Base-by-base conservation (phyloP, 768 basidiomycete species). In the Amylocystis lapponica region DNA sequence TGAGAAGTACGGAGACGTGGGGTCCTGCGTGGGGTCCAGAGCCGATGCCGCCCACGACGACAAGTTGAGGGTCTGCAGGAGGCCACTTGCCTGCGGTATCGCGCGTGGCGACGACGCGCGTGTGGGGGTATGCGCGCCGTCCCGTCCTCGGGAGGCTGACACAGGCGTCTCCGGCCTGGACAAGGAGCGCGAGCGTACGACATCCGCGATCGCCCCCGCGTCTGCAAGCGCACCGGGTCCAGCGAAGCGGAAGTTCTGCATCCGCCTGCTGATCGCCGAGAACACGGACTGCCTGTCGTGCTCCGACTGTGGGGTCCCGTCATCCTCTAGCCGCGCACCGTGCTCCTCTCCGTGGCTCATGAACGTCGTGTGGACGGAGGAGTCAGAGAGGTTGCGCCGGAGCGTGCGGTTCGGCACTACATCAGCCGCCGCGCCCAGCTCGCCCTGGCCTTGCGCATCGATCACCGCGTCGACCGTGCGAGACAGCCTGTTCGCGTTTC, bases 341-440 rank as follows among this genome's bases (percentile, higher is more conserved):
- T 50, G 19, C 23, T 67, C 64, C n/a, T 69, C 70, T 4, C 61
- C 68, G 36, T 85, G 76, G 42, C 65, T 71, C 47, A 80, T 66
- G 64, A 87, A 95, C 0, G 89, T 89, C 4, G 89, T 85, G 48
- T 82, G 87, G 47, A 97, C 92, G 2, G 90, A 94, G 1, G 92
- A 94, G 60, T 97, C 95, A 2, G 88, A 91, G 38, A 96, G 63
- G 2, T 92, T 91, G 41, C 94, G 76, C 22, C 84, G 75, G 6
- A 93, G 67, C 14, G 81, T 79, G 17, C 80, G 79, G n/a, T 82
- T 60, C 3, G 66, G 59, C 2, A 48, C 48, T 19, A 42, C 41
- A 11, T 56, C 58, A 9, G 56, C 46, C 70, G 4, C 73, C 67
- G 29, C 76, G 46, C 22, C 58, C 50, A 47, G 78, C 27, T 69